Evolutionary conservation across 176 grass and related monocot genomes (phyloP), one percentile per base, ranked within the genome.

Genomic region (Pontederia paniculata): DNA sequence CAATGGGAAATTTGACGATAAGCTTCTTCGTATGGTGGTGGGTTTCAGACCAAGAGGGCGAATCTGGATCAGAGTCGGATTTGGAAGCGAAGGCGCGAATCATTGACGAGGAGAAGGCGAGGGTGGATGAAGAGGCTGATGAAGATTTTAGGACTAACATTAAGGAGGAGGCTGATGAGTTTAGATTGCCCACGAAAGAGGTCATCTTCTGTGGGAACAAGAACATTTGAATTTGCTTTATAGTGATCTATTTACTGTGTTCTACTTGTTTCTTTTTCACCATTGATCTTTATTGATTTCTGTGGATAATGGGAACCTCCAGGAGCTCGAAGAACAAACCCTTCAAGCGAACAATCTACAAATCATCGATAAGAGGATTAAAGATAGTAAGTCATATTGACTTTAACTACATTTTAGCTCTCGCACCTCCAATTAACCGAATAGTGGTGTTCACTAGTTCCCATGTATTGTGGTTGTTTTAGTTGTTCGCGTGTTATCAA

Each of bases 401-500:
- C n/a, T n/a, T 52, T 12, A 12, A 14, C 46, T 12, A 42, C 10
- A 16, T 17, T 46, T 51, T 68, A 45, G 28, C 48, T 19, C 10
- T 42, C 62, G 12, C 60, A 23, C 14, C n/a, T n/a, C n/a, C n/a
- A n/a, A n/a, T n/a, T n/a, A n/a, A n/a, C n/a, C n/a, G n/a, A n/a
- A n/a, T n/a, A n/a, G 6, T 4, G 21, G 13, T 23, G 17, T 23
- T 72, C 42, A 21, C 6, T 42, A 17, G 13, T 50, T 74, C 54
- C 10, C 49, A 42, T 23, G n/a, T n/a, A 13, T 16, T 58, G 9
- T 67, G 21, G 37, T 48, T 65, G 19, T 41, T 28, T 28, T 63
- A 98, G 94, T 98, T 70, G 94, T 98, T 48, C 83, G 94, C 45
- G 83, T 98, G 18, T 77, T 98, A 46, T 84, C 93, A 57, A 98